Evolutionary conservation across 1,139 yeast species (phyloP).

Genomic region (Williopsis jadinii): DNA sequence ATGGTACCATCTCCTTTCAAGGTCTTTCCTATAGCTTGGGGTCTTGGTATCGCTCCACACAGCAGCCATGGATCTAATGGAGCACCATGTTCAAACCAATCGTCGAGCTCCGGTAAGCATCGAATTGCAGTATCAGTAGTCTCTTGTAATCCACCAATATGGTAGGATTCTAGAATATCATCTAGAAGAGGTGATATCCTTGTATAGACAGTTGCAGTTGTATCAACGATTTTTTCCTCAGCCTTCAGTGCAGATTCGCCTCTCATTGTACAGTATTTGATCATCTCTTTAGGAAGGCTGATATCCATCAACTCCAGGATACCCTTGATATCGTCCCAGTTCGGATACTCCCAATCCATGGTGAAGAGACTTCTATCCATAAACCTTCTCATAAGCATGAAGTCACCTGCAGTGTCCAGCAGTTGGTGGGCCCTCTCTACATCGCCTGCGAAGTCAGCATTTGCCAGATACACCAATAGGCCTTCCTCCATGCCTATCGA

Average conservation of each 20-base stretch:
- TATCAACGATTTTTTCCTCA: constrained; percentile 30
- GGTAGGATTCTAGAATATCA: constrained; percentile 37
- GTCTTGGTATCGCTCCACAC: constrained; percentile 26
- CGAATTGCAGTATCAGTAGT: constrained; percentile 31
- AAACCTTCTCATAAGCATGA: constrained; percentile 35
- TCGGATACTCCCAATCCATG: constrained; percentile 37
- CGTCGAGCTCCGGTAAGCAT: constrained; percentile 31
- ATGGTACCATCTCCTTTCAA: constrained; percentile 5
- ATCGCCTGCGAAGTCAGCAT: constrained; percentile 43
- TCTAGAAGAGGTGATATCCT: constrained; percentile 36
- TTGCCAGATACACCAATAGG: constrained; percentile 37
- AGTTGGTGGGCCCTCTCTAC: constrained; percentile 39
- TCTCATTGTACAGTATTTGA: constrained; percentile 19
- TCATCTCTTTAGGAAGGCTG: neutral
- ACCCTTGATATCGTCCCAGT: constrained; percentile 27
- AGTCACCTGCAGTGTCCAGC: constrained; percentile 55
- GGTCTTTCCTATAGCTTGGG: no score
- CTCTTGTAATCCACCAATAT: constrained; percentile 45
- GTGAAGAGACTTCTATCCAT: constrained; percentile 5
- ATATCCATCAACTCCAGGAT: constrained; percentile 23
- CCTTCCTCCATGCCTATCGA: constrained; percentile 48
- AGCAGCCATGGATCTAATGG: constrained; percentile 32
- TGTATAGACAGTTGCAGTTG: constrained; percentile 27
- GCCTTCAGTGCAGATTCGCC: constrained; percentile 43
- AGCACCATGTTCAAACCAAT: constrained; percentile 33